Evolutionary conservation across 2,329 filamentous ascomycete genomes (phyloP), one percentile per base, ranked within the genome.

Genomic region (Cladosporium sp.): DNA sequence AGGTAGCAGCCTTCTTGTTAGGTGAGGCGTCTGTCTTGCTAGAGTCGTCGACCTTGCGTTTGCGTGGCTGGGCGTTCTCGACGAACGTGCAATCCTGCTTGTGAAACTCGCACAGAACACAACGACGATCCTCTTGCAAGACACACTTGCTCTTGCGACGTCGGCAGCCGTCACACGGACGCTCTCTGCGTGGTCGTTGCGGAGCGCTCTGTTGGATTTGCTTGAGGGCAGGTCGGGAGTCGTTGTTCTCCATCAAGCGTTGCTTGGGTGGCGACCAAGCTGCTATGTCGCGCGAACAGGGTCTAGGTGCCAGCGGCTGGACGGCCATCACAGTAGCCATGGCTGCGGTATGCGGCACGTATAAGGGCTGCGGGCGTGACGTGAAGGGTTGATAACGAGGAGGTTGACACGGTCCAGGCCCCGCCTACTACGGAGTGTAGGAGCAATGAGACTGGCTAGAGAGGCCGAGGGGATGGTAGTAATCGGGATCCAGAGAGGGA

Each of bases 71-170:
- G 28, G 91, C 91, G 77, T 90, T 92, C 70, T 89, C 88, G 60
- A 89, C 84, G 76, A 93, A 88, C 52, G 91, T 93, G 79, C 91
- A 95, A 71, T 92, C 89, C 75, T 91, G 86, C 73, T 89, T 89
- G 78, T 89, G 89, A 76, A 89, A 88, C 75, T 91, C 89, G 79
- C 92, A 96, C 69, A 91, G 84, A 68, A 92, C 85, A 78, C 92
- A 95, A 70, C 85, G 82, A 46, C 84, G 83, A 72, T 91, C 87
- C 69, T 94, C 91, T 75, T 92, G 89, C 75, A 91, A 86, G 68
- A 92, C 88, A 80, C 92, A 95, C 79, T 89, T 89, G 73, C 87
- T 87, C 77, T 91, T 90, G 70, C 90, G 86, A 77, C 86, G 84
- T 69, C 89, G 84, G 78, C 92, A 95, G 67, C 89, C 87, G 80